phyloP scores from a whole-genome alignment of 2,329 filamentous ascomycete species.

The Colletotrichum caudatum region DNA sequence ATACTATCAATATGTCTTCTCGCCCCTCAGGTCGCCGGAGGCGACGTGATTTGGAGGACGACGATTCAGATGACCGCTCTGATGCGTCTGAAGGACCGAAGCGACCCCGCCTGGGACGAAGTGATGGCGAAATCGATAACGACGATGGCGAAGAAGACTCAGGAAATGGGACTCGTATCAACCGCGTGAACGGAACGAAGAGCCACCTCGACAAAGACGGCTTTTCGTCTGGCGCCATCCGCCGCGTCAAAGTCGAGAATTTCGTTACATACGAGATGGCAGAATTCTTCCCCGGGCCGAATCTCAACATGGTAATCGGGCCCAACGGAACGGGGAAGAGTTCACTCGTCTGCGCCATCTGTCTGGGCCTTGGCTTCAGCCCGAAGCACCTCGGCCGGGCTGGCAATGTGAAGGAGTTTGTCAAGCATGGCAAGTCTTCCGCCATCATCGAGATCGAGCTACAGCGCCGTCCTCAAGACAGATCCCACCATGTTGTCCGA shows the following conservation, averaged over 20 bases:
- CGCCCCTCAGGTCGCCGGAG: slow-evolving; percentile 44
- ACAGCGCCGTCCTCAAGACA: slow-evolving; percentile 69
- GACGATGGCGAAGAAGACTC: slow-evolving; percentile 27
- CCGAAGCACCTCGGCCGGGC: slow-evolving; percentile 87
- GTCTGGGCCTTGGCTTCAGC: slow-evolving; percentile 87
- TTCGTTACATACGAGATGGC: slow-evolving; percentile 96
- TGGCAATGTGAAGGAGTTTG: slow-evolving; percentile 86
- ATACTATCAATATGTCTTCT: slow-evolving; percentile 15
- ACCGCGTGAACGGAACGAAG: slow-evolving; percentile 35
- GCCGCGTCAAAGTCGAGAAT: slow-evolving; percentile 85
- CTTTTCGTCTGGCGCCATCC: slow-evolving; percentile 84
- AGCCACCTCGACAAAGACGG: slow-evolving; percentile 45
- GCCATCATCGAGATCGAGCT: slow-evolving; percentile 94
- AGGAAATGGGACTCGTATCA: slow-evolving; percentile 31
- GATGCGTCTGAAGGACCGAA: slow-evolving; percentile 50
- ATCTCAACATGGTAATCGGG: slow-evolving; percentile 97
- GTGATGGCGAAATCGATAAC: slow-evolving; percentile 40
- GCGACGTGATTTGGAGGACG: slow-evolving; percentile 56
- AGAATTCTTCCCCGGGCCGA: slow-evolving; percentile 91
- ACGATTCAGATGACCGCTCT: slow-evolving; percentile 49
- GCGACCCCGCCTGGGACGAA: slow-evolving; percentile 50
- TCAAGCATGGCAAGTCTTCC: slow-evolving; percentile 85
- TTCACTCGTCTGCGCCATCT: slow-evolving; percentile 96
- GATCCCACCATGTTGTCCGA: slow-evolving; percentile 77
- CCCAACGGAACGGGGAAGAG: slow-evolving; percentile 99